phyloP scores from a whole-genome alignment of 441 rosid genomes.

The Croton laevigatus region DNA sequence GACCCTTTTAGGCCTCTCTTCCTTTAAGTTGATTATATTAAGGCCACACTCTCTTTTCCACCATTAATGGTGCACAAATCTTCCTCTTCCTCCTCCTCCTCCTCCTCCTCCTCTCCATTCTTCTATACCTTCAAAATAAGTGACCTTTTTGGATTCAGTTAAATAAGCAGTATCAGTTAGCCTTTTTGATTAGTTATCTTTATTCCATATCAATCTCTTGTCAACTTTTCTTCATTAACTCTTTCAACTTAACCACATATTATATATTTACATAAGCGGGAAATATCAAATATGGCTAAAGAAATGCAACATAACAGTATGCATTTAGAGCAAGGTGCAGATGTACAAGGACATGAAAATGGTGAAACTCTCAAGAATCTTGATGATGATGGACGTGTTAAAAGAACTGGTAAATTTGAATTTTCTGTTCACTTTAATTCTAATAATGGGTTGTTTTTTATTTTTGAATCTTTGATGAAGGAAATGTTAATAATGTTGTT shows the following conservation, averaged over 20 bases:
- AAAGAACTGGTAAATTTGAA: slow-evolving; percentile 43
- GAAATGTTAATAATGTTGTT: slow-evolving; percentile 7
- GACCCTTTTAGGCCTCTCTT: background rate
- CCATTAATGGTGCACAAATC: slow-evolving; percentile 13
- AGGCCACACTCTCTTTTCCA: slow-evolving; percentile 11
- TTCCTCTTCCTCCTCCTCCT: too few relatives aligned
- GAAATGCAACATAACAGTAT: slow-evolving; percentile 39
- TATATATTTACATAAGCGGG: background rate
- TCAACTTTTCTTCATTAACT: background rate
- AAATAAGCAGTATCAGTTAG: background rate
- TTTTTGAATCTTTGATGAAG: background rate
- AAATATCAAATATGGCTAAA: slow-evolving; percentile 25
- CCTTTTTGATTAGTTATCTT: background rate
- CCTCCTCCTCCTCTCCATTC: background rate
- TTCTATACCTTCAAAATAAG: background rate
- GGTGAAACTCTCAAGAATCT: slow-evolving; percentile 32
- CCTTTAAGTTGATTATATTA: background rate
- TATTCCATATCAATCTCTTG: background rate
- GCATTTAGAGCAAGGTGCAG: slow-evolving; percentile 33
- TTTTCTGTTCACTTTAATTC: background rate
- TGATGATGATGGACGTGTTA: slow-evolving; percentile 58
- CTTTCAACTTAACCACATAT: background rate
- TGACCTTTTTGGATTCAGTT: background rate
- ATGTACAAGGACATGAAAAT: slow-evolving; percentile 25
- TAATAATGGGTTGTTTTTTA: too few relatives aligned